Evolutionary conservation across 1,284 basidiomycete genomes (phyloP), one percentile per base, ranked within the genome.

Genomic region (Neonothopanus nambi): DNA sequence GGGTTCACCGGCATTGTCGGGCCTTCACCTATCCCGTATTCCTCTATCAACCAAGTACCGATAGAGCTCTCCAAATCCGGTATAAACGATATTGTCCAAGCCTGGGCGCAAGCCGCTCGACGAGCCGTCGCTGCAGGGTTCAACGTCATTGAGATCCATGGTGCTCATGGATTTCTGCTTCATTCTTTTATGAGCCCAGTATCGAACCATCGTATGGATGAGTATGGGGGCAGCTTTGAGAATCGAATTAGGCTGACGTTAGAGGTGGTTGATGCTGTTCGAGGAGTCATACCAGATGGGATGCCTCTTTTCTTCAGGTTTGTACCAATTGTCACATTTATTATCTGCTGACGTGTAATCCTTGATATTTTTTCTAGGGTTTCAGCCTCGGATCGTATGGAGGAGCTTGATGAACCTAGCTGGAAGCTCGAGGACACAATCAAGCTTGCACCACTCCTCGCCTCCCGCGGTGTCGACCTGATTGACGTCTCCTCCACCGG

Each of bases 271-370:
- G 63, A 74, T 38, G 61, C 72, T 15, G 64, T 81, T 5, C 70
- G 81, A 9, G 70, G 70, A 21, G 69, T 72, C 23, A 82, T 83
- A 64, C 78, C 79, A 0, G 61, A 69, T 3, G 64, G 74, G 9
- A 79, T 77, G 66, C 83, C 84, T 0, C 67, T 88, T 15, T 81
- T 86, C 65, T 71, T 81, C 59, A 75, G 85, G 80, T 87, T 59
- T 57, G 69, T 64, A 64, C 40, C 48, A 59, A 67, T 1, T 59
- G 65, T 74, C 56, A 58, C 75, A 30, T 60, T n/a, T 74, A 72
- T 3, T 67, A 41, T n/a, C 21, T 35, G 20, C 12, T 18, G 5
- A 35, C 45, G 21, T 57, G 51, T 63, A n/a, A n/a, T n/a, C n/a
- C n/a, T n/a, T n/a, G n/a, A n/a, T n/a, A 43, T 66, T 63, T 42